A percentile compares a stretch with the other conserved stretches of the same genome.
Evolutionary conservation across 352 stramenopile genomes (phyloP).

Genomic region (Pythium periplocum): DNA sequence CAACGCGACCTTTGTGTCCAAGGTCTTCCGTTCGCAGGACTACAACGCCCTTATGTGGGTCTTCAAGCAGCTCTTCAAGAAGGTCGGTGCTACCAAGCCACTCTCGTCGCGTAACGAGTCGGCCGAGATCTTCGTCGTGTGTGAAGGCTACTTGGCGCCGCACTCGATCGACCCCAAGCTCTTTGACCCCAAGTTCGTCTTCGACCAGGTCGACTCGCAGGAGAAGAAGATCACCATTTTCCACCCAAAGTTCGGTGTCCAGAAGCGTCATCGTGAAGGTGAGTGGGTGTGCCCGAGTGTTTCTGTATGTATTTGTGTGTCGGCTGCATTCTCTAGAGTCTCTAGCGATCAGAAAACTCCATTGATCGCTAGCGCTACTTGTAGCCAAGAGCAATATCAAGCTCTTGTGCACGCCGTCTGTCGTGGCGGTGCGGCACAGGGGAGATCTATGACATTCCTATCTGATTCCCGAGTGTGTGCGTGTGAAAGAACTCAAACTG

Average conservation of each 20-base stretch:
- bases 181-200: slow-evolving; percentile 97
- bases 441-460: slow-evolving; percentile 82
- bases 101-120: slow-evolving; percentile 96
- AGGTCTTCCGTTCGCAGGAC: slow-evolving; percentile 98
- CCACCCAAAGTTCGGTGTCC: slow-evolving; percentile 95
- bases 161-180: slow-evolving; percentile 97
- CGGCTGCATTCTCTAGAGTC: slow-evolving; percentile 90
- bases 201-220: slow-evolving; percentile 90
- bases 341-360: slow-evolving; percentile 64
- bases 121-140: slow-evolving; percentile 99
- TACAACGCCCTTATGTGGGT: slow-evolving; percentile 99
- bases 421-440: slow-evolving; percentile 14
- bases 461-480: background rate
- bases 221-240: slow-evolving; percentile 95
- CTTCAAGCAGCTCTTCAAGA: slow-evolving; percentile 98
- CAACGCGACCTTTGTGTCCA: slow-evolving; percentile 92
- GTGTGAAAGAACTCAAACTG: slow-evolving; percentile 2
- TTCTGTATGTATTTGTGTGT: slow-evolving; percentile 17
- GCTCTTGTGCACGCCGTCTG: slow-evolving; percentile 43
- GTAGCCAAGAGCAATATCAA: slow-evolving; percentile 90
- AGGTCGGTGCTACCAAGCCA: slow-evolving; percentile 98
- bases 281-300: slow-evolving; percentile 23
- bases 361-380: slow-evolving; percentile 85
- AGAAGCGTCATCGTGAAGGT: slow-evolving; percentile 93
- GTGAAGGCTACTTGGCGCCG: slow-evolving; percentile 92